Percentiles rank a stretch among this genome's conserved stretches.
phyloP scores from a whole-genome alignment of 2,329 filamentous ascomycete genomes.

The Trichoderma sp. region DNA sequence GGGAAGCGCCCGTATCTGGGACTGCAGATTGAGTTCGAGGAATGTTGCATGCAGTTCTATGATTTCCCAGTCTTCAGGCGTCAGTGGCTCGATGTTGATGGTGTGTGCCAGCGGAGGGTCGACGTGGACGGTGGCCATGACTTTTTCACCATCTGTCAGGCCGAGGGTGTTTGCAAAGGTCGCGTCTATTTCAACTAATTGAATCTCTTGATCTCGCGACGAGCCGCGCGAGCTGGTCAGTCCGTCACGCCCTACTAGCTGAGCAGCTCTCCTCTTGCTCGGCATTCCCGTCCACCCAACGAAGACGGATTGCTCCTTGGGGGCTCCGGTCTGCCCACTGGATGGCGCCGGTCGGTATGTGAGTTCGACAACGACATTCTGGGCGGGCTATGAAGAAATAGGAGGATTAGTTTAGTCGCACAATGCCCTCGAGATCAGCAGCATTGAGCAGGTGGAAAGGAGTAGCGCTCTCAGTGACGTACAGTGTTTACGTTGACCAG shows the following conservation, averaged over 20 bases:
- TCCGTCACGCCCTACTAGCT: slow-evolving; percentile 72
- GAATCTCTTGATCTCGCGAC: slow-evolving; percentile 71
- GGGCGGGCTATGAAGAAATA: slow-evolving; percentile 64
- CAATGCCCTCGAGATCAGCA: background rate
- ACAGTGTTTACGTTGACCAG: slow-evolving; percentile 89
- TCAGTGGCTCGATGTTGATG: slow-evolving; percentile 94
- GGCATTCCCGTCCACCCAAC: slow-evolving; percentile 98
- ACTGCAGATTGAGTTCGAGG: slow-evolving; percentile 87
- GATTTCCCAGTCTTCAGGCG: slow-evolving; percentile 96
- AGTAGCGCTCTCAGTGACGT: slow-evolving; percentile 37
- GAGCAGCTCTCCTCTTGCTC: slow-evolving; percentile 77
- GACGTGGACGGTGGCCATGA: slow-evolving; percentile 70
- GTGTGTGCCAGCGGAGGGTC: slow-evolving; percentile 91
- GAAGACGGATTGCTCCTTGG: slow-evolving; percentile 69
- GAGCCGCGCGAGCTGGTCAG: slow-evolving; percentile 58
- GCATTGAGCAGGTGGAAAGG: background rate
- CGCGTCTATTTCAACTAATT: slow-evolving; percentile 81
- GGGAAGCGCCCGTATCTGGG: slow-evolving; percentile 88
- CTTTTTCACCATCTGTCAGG: slow-evolving; percentile 77
- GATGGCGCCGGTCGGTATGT: slow-evolving; percentile 61
- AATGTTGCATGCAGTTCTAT: slow-evolving; percentile 97
- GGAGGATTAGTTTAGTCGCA: background rate
- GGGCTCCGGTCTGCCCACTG: slow-evolving; percentile 42
- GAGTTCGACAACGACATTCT: slow-evolving; percentile 95
- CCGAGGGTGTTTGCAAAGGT: slow-evolving; percentile 77